phyloP scores from a whole-genome alignment of 306 rosid genomes.

The Ziziphus jujuba region DNA sequence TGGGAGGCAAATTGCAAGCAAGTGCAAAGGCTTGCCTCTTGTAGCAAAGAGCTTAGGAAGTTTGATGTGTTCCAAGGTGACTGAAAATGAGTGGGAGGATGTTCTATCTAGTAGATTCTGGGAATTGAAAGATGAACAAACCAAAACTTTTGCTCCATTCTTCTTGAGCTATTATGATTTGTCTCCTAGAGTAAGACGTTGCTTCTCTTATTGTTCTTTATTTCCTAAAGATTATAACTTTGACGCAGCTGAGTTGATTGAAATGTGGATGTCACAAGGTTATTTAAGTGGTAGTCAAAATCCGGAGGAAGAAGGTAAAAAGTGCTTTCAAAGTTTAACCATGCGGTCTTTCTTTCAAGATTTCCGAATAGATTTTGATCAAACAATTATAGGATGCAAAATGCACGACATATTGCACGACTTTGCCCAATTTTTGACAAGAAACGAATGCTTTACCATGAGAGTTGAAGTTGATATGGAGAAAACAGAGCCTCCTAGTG shows the following conservation, averaged over 20 bases:
- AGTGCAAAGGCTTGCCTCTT: slow-evolving; percentile 20
- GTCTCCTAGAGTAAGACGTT: background rate
- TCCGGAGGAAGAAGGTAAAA: background rate
- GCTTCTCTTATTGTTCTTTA: background rate
- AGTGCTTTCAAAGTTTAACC: slow-evolving; percentile 1
- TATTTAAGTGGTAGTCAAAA: background rate
- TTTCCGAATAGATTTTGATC: background rate
- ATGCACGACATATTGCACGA: slow-evolving; percentile 20
- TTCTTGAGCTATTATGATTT: slow-evolving; percentile 21
- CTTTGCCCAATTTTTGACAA: slow-evolving; percentile 13
- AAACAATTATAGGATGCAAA: background rate
- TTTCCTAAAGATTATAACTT: slow-evolving; percentile 11
- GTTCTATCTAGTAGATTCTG: slow-evolving; percentile 1
- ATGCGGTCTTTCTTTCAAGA: slow-evolving; percentile 21
- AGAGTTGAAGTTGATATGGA: background rate
- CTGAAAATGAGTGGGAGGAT: background rate
- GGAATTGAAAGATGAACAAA: background rate
- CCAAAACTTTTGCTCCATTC: background rate
- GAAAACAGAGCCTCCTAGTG: background rate
- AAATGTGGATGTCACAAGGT: slow-evolving; percentile 20
- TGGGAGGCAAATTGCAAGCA: slow-evolving; percentile 12
- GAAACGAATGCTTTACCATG: background rate
- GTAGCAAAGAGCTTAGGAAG: slow-evolving; percentile 16
- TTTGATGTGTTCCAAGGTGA: background rate
- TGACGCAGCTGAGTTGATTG: background rate